A percentile compares a stretch with the other conserved stretches of the same genome.
Evolutionary conservation across 495 filamentous ascomycete species (phyloP).

Genomic region (Talaromyces liani): DNA sequence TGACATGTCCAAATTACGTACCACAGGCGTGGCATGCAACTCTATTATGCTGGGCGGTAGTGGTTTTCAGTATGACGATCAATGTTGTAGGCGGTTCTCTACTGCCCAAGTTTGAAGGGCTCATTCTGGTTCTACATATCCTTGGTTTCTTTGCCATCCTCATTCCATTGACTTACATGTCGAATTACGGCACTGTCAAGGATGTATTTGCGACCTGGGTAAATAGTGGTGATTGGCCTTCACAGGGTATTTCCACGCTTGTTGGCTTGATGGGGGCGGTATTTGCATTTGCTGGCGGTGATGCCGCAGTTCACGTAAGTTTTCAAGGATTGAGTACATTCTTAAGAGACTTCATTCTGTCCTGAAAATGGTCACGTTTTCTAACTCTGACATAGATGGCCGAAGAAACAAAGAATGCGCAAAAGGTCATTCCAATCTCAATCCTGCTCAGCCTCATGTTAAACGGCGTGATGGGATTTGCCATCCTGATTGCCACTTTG

Average conservation of each 20-base stretch:
- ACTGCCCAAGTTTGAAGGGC: constrained; percentile 49
- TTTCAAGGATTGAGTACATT: neutral
- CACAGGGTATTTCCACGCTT: constrained; percentile 42
- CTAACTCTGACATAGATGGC: constrained; percentile 23
- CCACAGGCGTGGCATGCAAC: constrained; percentile 9
- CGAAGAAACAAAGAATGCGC: constrained; percentile 44
- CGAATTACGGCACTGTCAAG: constrained; percentile 33
- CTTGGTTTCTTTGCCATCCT: constrained; percentile 55
- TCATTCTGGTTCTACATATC: constrained; percentile 55
- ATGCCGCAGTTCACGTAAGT: constrained; percentile 9
- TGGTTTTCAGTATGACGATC: constrained; percentile 15
- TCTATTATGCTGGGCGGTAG: constrained; percentile 5
- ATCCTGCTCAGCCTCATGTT: constrained; percentile 38
- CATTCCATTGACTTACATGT: constrained; percentile 49
- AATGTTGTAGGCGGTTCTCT: constrained; percentile 44
- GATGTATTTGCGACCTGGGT: constrained; percentile 46
- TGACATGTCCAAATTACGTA: constrained; percentile 28
- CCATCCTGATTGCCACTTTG: constrained; percentile 39
- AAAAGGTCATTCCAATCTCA: constrained; percentile 35
- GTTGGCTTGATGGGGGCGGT: constrained; percentile 45
- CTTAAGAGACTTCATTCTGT: neutral
- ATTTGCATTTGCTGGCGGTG: constrained; percentile 8
- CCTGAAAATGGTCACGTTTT: neutral
- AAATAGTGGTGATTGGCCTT: constrained; percentile 50
- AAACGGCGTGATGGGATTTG: constrained; percentile 44